These are phyloP conservation scores for Albatrellus sp. DNA, from an alignment of 1,284 basidiomycete genomes.

Conservation along the genomic window DNA sequence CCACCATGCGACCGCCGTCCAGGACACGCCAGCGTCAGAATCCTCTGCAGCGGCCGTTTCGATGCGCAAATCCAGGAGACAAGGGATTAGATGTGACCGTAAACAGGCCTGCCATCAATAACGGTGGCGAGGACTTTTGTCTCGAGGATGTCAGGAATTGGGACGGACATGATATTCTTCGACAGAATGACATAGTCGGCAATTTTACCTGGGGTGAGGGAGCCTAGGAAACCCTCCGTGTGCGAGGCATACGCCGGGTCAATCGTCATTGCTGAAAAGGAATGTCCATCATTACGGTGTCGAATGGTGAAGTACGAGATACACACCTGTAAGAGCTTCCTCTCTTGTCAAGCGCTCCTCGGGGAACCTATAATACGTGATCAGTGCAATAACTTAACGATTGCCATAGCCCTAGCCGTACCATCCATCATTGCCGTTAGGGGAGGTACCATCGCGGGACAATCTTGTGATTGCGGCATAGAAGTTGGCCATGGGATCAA, in stretches of 20 bases:
- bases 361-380: conserved; percentile 48
- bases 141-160: conserved; percentile 46
- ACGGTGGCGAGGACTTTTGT: conserved; percentile 67
- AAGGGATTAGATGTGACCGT: conserved; percentile 29
- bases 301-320: conserved; percentile 5
- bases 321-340: conserved; percentile 55
- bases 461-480: conserved; percentile 78
- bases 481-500: conserved; percentile 70
- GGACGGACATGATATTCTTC: conserved; percentile 68
- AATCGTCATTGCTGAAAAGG: conserved; percentile 47
- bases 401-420: conserved; percentile 21
- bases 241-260: conserved; percentile 83
- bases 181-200: conserved; percentile 80
- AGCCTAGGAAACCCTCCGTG: conserved; percentile 60
- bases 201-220: conserved; percentile 62
- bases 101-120: conserved; percentile 65
- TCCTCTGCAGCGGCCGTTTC: too few species aligned
- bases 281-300: neutral
- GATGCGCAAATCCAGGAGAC: neutral
- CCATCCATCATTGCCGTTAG: conserved; percentile 78
- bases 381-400: neutral
- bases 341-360: conserved; percentile 64
- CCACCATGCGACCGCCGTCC: too few species aligned
- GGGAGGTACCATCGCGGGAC: conserved; percentile 60
- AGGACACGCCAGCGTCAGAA: neutral